These are phyloP conservation scores for Fusarium anguioides DNA, from an alignment of 2,329 filamentous ascomycete genomes.

Conservation along the genomic window DNA sequence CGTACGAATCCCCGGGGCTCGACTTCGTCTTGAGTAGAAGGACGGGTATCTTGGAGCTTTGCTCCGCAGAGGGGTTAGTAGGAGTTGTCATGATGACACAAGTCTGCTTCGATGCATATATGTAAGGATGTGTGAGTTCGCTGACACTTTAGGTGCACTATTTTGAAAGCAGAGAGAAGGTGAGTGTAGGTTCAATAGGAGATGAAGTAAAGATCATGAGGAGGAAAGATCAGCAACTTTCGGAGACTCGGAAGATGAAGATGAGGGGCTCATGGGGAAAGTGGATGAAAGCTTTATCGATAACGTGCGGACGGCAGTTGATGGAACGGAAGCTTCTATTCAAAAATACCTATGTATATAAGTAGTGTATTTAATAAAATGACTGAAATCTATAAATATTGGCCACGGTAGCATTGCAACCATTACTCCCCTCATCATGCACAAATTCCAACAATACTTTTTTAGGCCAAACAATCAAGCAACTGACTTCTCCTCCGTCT, in stretches of 20 bases:
- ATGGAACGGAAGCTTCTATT: background rate
- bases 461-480: background rate
- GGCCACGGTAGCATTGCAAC: background rate
- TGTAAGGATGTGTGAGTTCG: background rate
- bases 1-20: slow-evolving; percentile 75
- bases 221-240: slow-evolving; percentile 35
- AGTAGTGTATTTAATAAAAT: background rate
- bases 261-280: slow-evolving; percentile 34
- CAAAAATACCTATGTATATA: too few relatives aligned
- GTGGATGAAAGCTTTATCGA: slow-evolving; percentile 35
- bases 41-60: slow-evolving; percentile 57
- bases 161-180: background rate
- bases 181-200: background rate
- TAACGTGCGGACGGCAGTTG: slow-evolving; percentile 3
- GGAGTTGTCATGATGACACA: slow-evolving; percentile 19
- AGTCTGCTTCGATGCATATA: background rate
- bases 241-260: slow-evolving; percentile 25
- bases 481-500: background rate
- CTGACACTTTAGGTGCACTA: background rate
- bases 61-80: slow-evolving; percentile 18
- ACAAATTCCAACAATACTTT: background rate
- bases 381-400: background rate
- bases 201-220: slow-evolving; percentile 27
- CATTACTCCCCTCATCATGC: too few relatives aligned
- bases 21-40: slow-evolving; percentile 84